Evolutionary conservation across 306 rosid species (phyloP).

Genomic region (Senna tora): DNA sequence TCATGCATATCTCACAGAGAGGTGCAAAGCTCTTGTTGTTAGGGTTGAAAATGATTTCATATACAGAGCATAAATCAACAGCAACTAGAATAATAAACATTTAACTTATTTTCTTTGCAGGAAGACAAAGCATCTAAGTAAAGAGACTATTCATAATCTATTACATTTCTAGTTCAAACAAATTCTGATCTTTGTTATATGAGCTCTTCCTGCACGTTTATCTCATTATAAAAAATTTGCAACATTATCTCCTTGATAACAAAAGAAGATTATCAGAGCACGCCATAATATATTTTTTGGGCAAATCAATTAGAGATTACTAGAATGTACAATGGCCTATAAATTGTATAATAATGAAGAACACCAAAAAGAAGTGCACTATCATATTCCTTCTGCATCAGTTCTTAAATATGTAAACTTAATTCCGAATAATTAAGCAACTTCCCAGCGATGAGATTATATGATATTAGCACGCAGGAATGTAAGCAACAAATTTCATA

Average conservation of each 20-base stretch:
- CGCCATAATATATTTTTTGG: background rate
- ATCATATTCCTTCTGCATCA: slow-evolving; percentile 16
- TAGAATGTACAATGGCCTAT: background rate
- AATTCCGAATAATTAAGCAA: slow-evolving; percentile 3
- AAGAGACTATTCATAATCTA: background rate
- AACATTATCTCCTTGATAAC: background rate
- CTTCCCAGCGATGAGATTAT: background rate
- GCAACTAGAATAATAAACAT: slow-evolving; percentile 5
- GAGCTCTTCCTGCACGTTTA: slow-evolving; percentile 21
- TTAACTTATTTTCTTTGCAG: background rate
- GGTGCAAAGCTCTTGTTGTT: background rate
- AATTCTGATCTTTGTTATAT: slow-evolving; percentile 8
- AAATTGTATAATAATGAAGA: background rate
- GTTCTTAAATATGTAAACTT: background rate
- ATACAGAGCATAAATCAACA: slow-evolving; percentile 24
- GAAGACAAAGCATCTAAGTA: background rate
- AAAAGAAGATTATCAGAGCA: background rate
- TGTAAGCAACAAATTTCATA: background rate
- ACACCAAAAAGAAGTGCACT: background rate
- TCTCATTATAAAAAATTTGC: background rate
- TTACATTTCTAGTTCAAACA: background rate
- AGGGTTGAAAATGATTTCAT: slow-evolving; percentile 7
- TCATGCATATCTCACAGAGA: background rate
- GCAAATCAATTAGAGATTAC: slow-evolving; percentile 24
- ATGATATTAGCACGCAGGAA: background rate